These are phyloP conservation scores for Farysia itapuensis DNA, from an alignment of 1,284 basidiomycete genomes.

Conservation along the genomic window DNA sequence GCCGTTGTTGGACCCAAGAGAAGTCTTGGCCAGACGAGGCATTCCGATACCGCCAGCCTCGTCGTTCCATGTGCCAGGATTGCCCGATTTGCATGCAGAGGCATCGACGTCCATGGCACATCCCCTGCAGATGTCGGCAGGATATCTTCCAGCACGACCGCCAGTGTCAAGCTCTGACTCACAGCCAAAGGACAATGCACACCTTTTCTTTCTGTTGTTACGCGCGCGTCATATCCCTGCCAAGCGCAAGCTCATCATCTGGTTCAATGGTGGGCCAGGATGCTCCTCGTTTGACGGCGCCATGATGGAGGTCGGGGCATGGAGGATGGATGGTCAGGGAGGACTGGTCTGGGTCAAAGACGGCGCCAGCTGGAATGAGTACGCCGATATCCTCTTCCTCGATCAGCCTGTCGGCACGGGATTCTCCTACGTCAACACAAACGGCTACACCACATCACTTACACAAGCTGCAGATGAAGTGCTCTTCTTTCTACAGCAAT, in stretches of 20 bases:
- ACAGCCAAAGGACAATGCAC: constrained; percentile 64
- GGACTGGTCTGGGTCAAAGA: constrained; percentile 69
- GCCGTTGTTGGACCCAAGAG: constrained; percentile 30
- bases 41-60: constrained; percentile 28
- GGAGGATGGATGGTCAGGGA: constrained; percentile 73
- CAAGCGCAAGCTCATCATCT: constrained; percentile 84
- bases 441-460: constrained; percentile 73
- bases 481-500: constrained; percentile 79
- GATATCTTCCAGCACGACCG: constrained; percentile 48
- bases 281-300: constrained; percentile 96
- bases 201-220: constrained; percentile 86
- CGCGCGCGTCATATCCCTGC: constrained; percentile 85
- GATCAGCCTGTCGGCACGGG: constrained; percentile 97
- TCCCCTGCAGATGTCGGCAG: constrained; percentile 45
- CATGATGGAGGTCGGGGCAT: constrained; percentile 97
- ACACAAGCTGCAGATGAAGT: constrained; percentile 77
- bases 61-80: constrained; percentile 35
- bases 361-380: constrained; percentile 97
- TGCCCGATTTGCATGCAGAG: constrained; percentile 33
- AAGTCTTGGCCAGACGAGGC: constrained; percentile 26
- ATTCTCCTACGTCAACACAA: constrained; percentile 82
- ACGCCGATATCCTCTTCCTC: constrained; percentile 93
- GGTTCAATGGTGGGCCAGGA: constrained; percentile 96
- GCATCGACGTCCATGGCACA: constrained; percentile 16
- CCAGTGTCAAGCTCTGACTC: not conserved